Evolutionary conservation across 2,329 filamentous ascomycete species (phyloP), one percentile per base, ranked within the genome.

Genomic region (Nannizziopsis arthrosporioides): DNA sequence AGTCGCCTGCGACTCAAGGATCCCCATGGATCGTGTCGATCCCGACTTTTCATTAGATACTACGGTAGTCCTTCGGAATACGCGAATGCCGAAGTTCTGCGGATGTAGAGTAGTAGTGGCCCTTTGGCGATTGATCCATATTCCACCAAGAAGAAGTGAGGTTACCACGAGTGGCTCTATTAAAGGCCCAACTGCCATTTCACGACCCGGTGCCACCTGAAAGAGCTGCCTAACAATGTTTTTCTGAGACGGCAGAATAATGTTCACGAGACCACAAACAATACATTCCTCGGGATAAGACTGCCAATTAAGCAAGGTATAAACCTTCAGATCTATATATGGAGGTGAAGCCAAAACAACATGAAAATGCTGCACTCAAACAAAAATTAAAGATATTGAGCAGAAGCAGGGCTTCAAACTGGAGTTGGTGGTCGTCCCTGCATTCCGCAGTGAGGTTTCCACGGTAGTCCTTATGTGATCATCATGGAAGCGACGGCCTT

Each of bases 141-240:
- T 79, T 19, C 79, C 78, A 48, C 75, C 74, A 50, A 78, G 73
- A 11, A 82, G 70, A 18, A 82, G 68, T 17, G 71, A 68, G 45
- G 81, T 65, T 30, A 82, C 78, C 2, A 79, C 70, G 11, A 80
- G 63, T n/a, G 78, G 79, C 56, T 82, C 79, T 47, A 80, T 63
- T 51, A 80, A 67, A 12, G 74, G 73, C 38, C 77, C 77, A 39
- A 69, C 67, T 32, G 75, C 76, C 74, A 77, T 77, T 18, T 39
- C 34, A 12, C 10, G 34, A 40, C 8, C 2, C 19, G 17, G 9
- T 40, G 10, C 7, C 12, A 4, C 7, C 22, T 19, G 8, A 10
- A 19, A 10, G 35, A 40, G 3, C 15, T 18, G 8, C 11, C 7
- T 11, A 18, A 9, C 5, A 19, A 7, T 19, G 37, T 19, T 18